phyloP scores from a whole-genome alignment of 2,329 filamentous ascomycete species.

The Fusarium sp. region DNA sequence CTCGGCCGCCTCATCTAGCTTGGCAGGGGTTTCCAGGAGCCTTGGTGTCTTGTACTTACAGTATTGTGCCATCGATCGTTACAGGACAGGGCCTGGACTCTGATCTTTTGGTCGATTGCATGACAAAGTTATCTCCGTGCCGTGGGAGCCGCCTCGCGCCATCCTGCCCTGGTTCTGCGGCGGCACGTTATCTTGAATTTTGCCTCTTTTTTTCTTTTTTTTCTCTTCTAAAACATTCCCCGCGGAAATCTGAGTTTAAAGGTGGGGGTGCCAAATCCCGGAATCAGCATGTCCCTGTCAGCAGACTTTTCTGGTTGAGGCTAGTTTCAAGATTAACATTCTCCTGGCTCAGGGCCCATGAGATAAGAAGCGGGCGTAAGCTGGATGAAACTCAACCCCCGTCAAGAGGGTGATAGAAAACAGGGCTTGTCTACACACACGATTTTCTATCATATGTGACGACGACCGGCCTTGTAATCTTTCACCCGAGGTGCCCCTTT shows the following conservation, averaged over 20 bases:
- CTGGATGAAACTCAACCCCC: neutral
- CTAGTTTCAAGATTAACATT: conserved; percentile 1
- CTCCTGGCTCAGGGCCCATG: neutral
- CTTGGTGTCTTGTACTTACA: neutral
- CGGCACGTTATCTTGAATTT: neutral
- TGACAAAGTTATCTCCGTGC: neutral
- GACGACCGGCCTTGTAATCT: neutral
- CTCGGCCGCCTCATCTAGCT: neutral
- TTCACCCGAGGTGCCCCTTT: neutral
- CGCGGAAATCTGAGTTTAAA: neutral
- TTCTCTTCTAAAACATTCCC: neutral
- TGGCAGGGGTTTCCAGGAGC: neutral
- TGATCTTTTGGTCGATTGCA: neutral
- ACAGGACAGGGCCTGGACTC: neutral
- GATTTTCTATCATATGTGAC: neutral
- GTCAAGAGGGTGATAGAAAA: neutral
- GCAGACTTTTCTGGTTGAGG: neutral
- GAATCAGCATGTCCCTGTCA: neutral
- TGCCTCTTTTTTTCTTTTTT: neutral
- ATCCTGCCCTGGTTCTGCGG: neutral
- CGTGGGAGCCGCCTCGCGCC: neutral
- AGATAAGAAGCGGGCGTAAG: conserved; percentile 4
- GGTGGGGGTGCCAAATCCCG: neutral
- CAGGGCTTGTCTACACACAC: neutral
- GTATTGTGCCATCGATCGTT: neutral